Percentiles rank a stretch among this genome's conserved stretches.
phyloP scores from a whole-genome alignment of 163 green algal genomes.

The Volvox carteri region DNA sequence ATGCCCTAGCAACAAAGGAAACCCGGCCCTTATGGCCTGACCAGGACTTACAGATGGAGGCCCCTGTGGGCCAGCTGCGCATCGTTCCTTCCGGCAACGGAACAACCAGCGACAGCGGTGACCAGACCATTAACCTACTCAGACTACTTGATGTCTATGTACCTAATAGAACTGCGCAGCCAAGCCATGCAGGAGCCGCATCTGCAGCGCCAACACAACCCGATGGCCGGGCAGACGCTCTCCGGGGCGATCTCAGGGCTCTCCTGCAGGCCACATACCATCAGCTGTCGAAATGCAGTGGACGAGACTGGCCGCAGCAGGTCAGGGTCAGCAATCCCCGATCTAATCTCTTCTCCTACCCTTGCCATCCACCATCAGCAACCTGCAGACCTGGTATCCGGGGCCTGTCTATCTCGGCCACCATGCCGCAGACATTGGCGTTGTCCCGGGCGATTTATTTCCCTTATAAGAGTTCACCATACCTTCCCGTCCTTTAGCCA shows the following conservation, averaged over 20 bases:
- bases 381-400: too few species aligned
- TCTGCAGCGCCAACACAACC: background rate
- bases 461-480: too few species aligned
- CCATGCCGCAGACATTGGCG: too few species aligned
- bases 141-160: background rate
- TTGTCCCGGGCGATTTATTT: too few species aligned
- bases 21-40: background rate
- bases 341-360: too few species aligned
- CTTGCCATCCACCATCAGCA: too few species aligned
- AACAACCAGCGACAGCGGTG: background rate
- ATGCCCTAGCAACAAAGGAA: too few species aligned
- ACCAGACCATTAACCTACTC: background rate
- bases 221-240: background rate
- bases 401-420: too few species aligned
- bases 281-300: constrained; percentile 2
- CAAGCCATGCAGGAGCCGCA: background rate
- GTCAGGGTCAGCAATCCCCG: background rate
- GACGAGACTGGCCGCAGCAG: constrained; percentile 44
- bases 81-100: background rate
- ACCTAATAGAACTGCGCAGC: background rate
- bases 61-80: constrained; percentile 13
- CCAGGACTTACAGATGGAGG: background rate
- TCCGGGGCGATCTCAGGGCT: background rate
- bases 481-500: too few species aligned
- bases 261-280: background rate